These are phyloP conservation scores for Boletus fagicola DNA, from an alignment of 768 basidiomycete genomes.

Conservation along the genomic window DNA sequence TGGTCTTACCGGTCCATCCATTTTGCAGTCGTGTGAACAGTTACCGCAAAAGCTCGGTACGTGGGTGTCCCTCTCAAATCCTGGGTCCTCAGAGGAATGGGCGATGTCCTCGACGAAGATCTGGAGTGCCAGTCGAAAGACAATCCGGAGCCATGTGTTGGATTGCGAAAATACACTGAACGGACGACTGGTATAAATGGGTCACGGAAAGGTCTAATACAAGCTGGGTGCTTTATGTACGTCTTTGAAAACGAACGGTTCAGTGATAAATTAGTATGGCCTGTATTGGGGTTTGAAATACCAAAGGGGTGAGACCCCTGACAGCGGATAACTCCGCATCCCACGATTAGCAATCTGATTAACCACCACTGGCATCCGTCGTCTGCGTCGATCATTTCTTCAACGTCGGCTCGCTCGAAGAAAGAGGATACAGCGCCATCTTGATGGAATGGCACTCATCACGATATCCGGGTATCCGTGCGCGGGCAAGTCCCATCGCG, in stretches of 20 bases:
- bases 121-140: neutral
- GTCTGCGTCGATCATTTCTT: neutral
- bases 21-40: neutral
- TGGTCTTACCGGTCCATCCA: neutral
- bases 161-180: too few species aligned
- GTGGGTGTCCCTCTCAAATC: neutral
- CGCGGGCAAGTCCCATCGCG: constrained; percentile 82
- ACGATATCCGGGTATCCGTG: constrained; percentile 87
- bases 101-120: neutral
- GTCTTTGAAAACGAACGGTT: neutral
- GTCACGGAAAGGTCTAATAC: neutral
- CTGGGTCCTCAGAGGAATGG: neutral
- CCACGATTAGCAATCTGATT: neutral
- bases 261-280: too few species aligned
- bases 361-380: neutral
- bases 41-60: neutral
- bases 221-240: too few species aligned
- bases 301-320: neutral
- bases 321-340: neutral
- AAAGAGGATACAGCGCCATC: neutral
- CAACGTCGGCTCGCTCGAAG: neutral
- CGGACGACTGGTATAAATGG: neutral
- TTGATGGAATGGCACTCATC: constrained; percentile 75
- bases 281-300: too few species aligned
- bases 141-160: neutral